A percentile compares a stretch with the other conserved stretches of the same genome.
These are phyloP conservation scores for Amniculicola lignicola DNA, from an alignment of 495 filamentous ascomycete genomes.

Conservation along the genomic window DNA sequence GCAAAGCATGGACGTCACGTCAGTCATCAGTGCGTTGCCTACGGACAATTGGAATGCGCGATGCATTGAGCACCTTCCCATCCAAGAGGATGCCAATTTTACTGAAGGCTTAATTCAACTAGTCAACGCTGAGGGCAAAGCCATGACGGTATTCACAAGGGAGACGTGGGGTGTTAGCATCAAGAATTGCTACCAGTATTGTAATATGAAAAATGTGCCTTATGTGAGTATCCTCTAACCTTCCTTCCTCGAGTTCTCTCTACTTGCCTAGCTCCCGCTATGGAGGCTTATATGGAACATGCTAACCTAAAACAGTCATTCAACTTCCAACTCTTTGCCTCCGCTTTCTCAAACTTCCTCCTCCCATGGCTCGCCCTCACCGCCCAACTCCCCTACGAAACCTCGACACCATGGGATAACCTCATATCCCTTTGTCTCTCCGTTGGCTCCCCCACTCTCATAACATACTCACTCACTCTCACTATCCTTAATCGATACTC, in stretches of 20 bases:
- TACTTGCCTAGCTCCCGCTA: background rate
- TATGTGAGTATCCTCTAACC: conserved; percentile 16
- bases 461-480: conserved; percentile 30
- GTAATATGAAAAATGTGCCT: conserved; percentile 20
- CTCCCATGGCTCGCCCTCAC: conserved; percentile 32
- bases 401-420: conserved; percentile 18
- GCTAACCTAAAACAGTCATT: conserved; percentile 13
- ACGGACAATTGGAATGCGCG: conserved; percentile 10
- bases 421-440: conserved; percentile 22
- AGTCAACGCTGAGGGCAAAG: conserved; percentile 14
- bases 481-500: conserved; percentile 33
- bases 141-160: conserved; percentile 14
- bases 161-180: conserved; percentile 31
- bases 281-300: background rate
- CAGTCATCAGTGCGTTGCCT: background rate
- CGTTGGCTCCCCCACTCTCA: conserved; percentile 29
- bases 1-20: conserved; percentile 18
- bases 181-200: conserved; percentile 28
- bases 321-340: conserved; percentile 27
- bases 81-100: conserved; percentile 1
- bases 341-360: conserved; percentile 28
- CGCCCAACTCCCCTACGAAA: conserved; percentile 31
- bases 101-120: conserved; percentile 16
- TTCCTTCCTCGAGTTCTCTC: background rate
- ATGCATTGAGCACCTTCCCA: conserved; percentile 15